Conservation (phyloP, 352 stramenopile species). For the Pythium phragmiticola region DNA sequence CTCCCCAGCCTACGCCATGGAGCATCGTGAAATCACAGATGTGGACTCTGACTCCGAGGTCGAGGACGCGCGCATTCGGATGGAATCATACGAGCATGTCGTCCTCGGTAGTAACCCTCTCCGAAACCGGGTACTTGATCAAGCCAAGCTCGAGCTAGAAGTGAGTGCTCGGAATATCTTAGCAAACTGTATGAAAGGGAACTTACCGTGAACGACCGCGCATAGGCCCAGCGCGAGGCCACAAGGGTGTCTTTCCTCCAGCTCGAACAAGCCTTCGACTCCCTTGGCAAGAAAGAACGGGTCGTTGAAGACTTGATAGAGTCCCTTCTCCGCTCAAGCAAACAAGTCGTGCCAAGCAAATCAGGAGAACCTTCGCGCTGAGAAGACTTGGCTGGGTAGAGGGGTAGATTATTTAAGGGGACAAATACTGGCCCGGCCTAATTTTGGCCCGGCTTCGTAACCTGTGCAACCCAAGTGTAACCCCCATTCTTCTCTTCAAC, state of each 20-base stretch:
- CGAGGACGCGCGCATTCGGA: background rate
- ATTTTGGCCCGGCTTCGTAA: too few relatives aligned
- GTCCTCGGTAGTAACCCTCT: background rate
- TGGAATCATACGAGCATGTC: background rate
- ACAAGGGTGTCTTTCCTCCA: background rate
- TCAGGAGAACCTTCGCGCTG: too few relatives aligned
- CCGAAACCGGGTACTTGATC: background rate
- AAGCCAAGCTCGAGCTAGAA: background rate
- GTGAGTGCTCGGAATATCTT: background rate
- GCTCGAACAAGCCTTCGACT: background rate
- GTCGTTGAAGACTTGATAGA: background rate
- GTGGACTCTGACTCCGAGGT: background rate
- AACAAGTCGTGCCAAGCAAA: too few relatives aligned
- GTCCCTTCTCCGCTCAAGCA: background rate
- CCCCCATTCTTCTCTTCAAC: background rate
- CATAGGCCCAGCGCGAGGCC: background rate
- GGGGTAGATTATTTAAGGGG: background rate
- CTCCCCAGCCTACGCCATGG: background rate
- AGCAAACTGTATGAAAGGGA: too few relatives aligned
- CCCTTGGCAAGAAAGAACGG: too few relatives aligned
- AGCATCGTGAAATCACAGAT: background rate
- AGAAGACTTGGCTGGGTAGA: background rate
- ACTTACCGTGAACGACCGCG: background rate
- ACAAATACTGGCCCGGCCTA: too few relatives aligned
- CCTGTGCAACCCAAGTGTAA: background rate